Percentiles rank a stretch among this genome's conserved stretches.
Evolutionary conservation across 352 stramenopile genomes (phyloP).

Genomic region (Phytophthora sojae): DNA sequence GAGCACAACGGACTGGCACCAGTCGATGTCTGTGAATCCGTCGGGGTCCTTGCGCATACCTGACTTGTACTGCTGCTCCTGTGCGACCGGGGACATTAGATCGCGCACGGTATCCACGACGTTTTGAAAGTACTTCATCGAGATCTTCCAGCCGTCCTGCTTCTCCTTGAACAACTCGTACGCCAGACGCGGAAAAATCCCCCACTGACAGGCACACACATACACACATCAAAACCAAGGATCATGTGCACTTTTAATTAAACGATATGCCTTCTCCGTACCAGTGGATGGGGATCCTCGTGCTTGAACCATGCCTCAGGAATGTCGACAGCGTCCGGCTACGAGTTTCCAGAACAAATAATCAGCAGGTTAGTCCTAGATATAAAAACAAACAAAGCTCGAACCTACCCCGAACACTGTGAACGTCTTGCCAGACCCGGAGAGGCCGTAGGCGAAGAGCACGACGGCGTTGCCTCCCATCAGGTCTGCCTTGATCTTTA

Average conservation of each 20-base stretch:
- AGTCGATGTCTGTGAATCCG: conserved; percentile 96
- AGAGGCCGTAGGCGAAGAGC: conserved; percentile 94
- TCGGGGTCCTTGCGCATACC: conserved; percentile 95
- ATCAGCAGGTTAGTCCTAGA: not conserved
- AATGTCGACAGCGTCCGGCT: conserved; percentile 92
- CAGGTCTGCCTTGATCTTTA: conserved; percentile 94
- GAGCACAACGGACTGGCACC: conserved; percentile 92
- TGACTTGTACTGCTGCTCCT: conserved; percentile 96
- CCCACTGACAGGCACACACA: conserved; percentile 62
- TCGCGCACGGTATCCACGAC: conserved; percentile 96
- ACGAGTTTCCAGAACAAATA: conserved; percentile 5
- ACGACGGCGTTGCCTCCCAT: conserved; percentile 93
- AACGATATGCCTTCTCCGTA: conserved; percentile 17
- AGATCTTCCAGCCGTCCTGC: conserved; percentile 96
- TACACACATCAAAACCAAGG: not conserved
- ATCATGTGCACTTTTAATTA: conserved; percentile 4
- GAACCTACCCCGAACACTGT: conserved; percentile 89
- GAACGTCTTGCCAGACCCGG: conserved; percentile 94
- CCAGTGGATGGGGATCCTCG: conserved; percentile 83
- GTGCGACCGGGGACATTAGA: conserved; percentile 93
- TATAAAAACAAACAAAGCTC: not conserved
- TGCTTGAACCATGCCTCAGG: conserved; percentile 96
- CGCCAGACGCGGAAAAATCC: conserved; percentile 92
- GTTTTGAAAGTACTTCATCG: conserved; percentile 98
- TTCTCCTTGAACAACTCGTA: conserved; percentile 96